Evolutionary conservation across 1,284 basidiomycete genomes (phyloP), one percentile per base, ranked within the genome.

Genomic region (Schizopora paradoxa): DNA sequence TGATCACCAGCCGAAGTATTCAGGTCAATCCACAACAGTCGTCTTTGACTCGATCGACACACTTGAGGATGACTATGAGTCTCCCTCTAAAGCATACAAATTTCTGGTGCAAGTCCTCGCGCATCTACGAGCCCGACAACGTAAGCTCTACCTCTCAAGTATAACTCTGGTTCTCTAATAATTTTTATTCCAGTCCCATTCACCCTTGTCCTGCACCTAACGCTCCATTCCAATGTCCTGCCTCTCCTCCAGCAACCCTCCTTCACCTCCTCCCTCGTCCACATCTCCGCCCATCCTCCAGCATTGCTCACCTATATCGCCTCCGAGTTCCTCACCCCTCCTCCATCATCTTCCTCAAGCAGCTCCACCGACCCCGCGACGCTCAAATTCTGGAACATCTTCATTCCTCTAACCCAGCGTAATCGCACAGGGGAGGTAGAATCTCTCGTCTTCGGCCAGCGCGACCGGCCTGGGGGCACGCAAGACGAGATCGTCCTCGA

Each of bases 301-400:
- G 65, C 66, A 2, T 70, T 91, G 40, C 63, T 92, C 29, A 59
- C 59, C 6, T 76, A 87, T 57, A 63, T 92, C 43, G 70, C 83
- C 5, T 69, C 69, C 31, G 74, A 78, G 16, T 89, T 87, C 59
- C 70, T 87, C 41, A 75, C 76, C 2, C 72, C 72, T 1, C 86
- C 86, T 0, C 85, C 88, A 1, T 80, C 82, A 4, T 57, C 69
- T 29, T 73, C 79, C 2, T 55, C 74, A 0, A 66, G 72, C n/a
- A 66, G 10, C 11, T 16, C 18, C 33, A 19, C 23, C 10, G 16
- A 33, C 8, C 35, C 51, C 19, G 40, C 36, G n/a, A 85, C 83
- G 56, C 88, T 89, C 63, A 86, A 84, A 55, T 90, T 89, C 63
- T 90, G 85, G 84, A 65, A 68, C 25, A 69, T 85, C 5, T 89